Evolutionary conservation across 306 rosid genomes (phyloP), one percentile per base, ranked within the genome.

Genomic region (Coriaria nepalensis): DNA sequence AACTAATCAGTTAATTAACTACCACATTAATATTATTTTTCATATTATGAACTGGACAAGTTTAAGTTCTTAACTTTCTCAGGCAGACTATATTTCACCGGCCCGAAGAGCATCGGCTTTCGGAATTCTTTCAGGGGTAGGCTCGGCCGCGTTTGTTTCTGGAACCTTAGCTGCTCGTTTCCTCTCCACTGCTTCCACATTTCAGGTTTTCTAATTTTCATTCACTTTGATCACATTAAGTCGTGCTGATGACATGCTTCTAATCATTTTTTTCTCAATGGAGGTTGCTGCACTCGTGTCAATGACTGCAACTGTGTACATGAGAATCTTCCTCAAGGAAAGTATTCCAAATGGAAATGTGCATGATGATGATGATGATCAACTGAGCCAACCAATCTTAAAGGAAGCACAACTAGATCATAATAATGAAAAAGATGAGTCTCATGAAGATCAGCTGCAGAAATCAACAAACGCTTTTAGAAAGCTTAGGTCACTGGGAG

Each of bases 271-370:
- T 10, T 5, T 8, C 47, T 56, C 9, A 34, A 39, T 60, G 40
- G 56, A 87, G 90, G 76, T 78, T 61, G 78, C 87, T 68, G 65
- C 97, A 47, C 59, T 81, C 13, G 56, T 46, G 13, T 68, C 93
- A 12, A 74, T 81, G 75, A 45, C 64, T 14, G 85, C 77, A 40
- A 50, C 60, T 6, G 61, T 77, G 35, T 88, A 88, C 71, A 78
- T 81, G 97, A 78, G 97, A 70, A 65, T 84, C 37, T 88, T 84
- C 64, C 86, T 88, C 6, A 33, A 76, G 67, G 95, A 88, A 42
- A 77, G 82, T 65, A 47, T 67, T 15, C 69, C 76, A 0, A 43
- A 32, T 49, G 46, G 32, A 37, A 48, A 37, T 35, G 54, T n/a
- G n/a, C n/a, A n/a, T n/a, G n/a, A n/a, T n/a, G n/a, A n/a, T n/a